A percentile compares a stretch with the other conserved stretches of the same genome.
Conservation (phyloP, 176 grass and related monocot genomes). For the Guadua angustifolia region DNA sequence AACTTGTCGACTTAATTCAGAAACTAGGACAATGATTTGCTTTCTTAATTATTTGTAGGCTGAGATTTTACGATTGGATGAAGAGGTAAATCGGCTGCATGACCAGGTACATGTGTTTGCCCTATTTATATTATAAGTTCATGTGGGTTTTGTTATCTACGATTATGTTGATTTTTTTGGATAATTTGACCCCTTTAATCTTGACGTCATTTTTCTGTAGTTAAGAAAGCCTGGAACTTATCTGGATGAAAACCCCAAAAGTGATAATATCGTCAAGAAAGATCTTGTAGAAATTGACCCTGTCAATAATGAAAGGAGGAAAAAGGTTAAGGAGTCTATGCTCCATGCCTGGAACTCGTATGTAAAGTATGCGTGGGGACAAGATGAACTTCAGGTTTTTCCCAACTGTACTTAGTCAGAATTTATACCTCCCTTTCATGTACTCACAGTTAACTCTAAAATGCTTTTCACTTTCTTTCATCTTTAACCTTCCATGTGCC, state of each 20-base stretch:
- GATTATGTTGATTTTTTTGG: background rate
- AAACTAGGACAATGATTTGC: background rate
- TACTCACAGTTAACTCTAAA: background rate
- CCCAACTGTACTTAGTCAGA: background rate
- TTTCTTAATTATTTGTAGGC: slow-evolving; percentile 42
- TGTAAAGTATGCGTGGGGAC: slow-evolving; percentile 69
- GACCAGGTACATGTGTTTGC: slow-evolving; percentile 58
- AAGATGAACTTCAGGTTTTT: slow-evolving; percentile 72
- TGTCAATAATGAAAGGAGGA: slow-evolving; percentile 58
- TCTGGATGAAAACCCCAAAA: slow-evolving; percentile 30
- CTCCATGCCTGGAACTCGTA: slow-evolving; percentile 78
- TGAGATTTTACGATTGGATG: slow-evolving; percentile 50
- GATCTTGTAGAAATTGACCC: slow-evolving; percentile 53
- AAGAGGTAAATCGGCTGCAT: slow-evolving; percentile 59
- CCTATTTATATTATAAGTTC: background rate
- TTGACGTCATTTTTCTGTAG: slow-evolving; percentile 29
- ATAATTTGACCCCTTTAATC: background rate
- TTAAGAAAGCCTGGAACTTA: slow-evolving; percentile 52
- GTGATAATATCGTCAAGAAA: slow-evolving; percentile 21
- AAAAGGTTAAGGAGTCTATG: slow-evolving; percentile 78
- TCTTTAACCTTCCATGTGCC: background rate
- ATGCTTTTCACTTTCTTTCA: background rate
- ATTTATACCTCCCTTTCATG: background rate
- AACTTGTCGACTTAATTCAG: background rate
- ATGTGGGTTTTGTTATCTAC: background rate